These are phyloP conservation scores for Salix suchowensis DNA, from an alignment of 345 rosid genomes.

Conservation along the genomic window DNA sequence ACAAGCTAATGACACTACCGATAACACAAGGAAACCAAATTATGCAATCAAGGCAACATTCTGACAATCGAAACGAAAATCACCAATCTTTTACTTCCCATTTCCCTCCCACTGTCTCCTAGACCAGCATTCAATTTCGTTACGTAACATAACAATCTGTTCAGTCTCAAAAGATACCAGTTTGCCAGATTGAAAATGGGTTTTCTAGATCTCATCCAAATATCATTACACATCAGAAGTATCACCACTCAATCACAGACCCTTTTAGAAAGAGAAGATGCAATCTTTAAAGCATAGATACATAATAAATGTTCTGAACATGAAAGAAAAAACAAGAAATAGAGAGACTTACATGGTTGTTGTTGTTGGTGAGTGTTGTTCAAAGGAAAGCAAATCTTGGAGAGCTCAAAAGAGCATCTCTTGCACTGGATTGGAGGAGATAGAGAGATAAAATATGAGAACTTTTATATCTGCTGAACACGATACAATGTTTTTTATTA, in stretches of 20 bases:
- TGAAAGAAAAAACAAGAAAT: not conserved
- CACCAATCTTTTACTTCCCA: not conserved
- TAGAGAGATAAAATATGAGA: not conserved
- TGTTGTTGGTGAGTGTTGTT: not conserved
- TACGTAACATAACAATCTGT: not conserved
- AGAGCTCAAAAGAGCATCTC: conserved; percentile 22
- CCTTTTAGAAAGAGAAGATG: not conserved
- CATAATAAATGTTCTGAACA: not conserved
- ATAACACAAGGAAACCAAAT: not conserved
- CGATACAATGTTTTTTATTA: not conserved
- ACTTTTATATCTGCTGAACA: conserved; percentile 5
- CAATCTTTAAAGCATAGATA: conserved; percentile 3
- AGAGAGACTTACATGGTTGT: conserved; percentile 16
- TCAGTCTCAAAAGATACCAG: not conserved
- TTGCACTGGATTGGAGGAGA: not conserved
- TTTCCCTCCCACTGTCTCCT: not conserved
- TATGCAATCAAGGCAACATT: not conserved
- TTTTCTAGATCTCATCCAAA: conserved; percentile 5
- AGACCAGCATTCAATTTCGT: not conserved
- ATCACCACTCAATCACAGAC: not conserved
- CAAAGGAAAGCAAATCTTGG: conserved; percentile 28
- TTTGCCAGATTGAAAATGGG: not conserved
- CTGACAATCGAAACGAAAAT: not conserved
- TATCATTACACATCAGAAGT: not conserved
- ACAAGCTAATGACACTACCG: not conserved